These are phyloP conservation scores for Sequoiadendron giganteum DNA, from an alignment of 75 land plant species.

Conservation along the genomic window DNA sequence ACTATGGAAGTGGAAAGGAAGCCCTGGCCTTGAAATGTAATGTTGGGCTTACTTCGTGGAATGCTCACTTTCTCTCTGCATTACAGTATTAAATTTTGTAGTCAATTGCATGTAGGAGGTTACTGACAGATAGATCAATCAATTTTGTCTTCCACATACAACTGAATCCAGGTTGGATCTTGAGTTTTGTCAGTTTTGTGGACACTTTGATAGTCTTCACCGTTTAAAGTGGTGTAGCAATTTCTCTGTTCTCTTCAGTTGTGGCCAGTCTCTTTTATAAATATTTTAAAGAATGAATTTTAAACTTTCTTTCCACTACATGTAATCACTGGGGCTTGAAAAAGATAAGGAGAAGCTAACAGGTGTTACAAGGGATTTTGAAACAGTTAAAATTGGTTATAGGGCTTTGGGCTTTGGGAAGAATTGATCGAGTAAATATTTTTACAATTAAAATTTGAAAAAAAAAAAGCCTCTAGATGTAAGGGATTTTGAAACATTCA, in stretches of 20 bases:
- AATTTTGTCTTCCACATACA: neutral
- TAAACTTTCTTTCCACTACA: neutral
- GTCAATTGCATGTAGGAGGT: too few species aligned
- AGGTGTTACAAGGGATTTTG: too few species aligned
- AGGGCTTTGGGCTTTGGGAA: too few species aligned
- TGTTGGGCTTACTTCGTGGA: slow-evolving; percentile 59
- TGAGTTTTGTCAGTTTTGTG: neutral
- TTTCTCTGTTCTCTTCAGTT: neutral
- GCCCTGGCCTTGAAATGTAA: slow-evolving; percentile 94
- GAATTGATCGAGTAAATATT: too few species aligned
- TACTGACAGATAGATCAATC: too few species aligned
- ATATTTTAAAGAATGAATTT: neutral
- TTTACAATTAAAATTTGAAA: too few species aligned
- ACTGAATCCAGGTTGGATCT: neutral
- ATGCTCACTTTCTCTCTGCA: slow-evolving; percentile 78
- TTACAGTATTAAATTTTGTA: neutral
- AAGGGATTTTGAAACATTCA: too few species aligned
- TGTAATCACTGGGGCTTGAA: neutral
- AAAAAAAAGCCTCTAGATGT: too few species aligned
- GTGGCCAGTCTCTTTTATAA: neutral
- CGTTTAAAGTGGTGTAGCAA: neutral
- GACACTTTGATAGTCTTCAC: neutral
- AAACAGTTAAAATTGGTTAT: too few species aligned
- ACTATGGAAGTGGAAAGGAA: slow-evolving; percentile 55
- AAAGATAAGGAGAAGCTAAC: too few species aligned